phyloP scores from a whole-genome alignment of 176 grass and related monocot genomes.

The Melocanna baccifera region DNA sequence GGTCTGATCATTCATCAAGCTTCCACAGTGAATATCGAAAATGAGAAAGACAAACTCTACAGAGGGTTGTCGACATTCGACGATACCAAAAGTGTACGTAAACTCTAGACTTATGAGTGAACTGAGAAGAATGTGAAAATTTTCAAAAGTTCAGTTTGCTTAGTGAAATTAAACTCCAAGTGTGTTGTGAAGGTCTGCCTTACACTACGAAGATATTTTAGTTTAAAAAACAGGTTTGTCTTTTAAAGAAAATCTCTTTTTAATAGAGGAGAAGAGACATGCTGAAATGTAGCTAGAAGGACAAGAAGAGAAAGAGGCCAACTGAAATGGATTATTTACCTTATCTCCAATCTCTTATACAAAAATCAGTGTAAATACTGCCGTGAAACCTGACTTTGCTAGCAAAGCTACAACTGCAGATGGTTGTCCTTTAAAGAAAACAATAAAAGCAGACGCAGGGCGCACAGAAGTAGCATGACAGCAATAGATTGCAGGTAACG shows the following conservation, averaged over 20 bases:
- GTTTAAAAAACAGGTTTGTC: neutral
- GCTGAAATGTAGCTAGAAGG: neutral
- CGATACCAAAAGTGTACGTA: neutral
- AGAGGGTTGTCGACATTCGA: neutral
- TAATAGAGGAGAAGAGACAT: neutral
- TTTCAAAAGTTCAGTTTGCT: neutral
- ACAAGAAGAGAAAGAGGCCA: neutral
- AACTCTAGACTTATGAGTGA: neutral
- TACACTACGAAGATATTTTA: neutral
- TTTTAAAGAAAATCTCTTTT: neutral
- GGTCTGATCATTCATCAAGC: neutral
- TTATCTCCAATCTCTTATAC: conserved; percentile 98
- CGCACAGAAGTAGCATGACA: conserved; percentile 49
- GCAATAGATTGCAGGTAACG: conserved; percentile 57
- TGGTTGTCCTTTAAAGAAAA: conserved; percentile 70
- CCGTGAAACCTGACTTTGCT: conserved; percentile 93
- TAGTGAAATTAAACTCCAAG: conserved; percentile 1
- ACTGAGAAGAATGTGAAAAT: neutral
- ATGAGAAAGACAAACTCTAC: neutral
- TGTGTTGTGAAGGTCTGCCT: neutral
- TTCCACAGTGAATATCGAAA: neutral
- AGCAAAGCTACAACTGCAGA: conserved; percentile 59
- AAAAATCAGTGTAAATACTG: conserved; percentile 87
- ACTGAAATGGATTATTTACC: conserved; percentile 39
- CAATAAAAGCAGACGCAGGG: conserved; percentile 52